Percentiles rank a stretch among this genome's conserved stretches.
These are phyloP conservation scores for Sorghum bicolor DNA, from an alignment of 176 grass and related monocot species.

Conservation along the genomic window DNA sequence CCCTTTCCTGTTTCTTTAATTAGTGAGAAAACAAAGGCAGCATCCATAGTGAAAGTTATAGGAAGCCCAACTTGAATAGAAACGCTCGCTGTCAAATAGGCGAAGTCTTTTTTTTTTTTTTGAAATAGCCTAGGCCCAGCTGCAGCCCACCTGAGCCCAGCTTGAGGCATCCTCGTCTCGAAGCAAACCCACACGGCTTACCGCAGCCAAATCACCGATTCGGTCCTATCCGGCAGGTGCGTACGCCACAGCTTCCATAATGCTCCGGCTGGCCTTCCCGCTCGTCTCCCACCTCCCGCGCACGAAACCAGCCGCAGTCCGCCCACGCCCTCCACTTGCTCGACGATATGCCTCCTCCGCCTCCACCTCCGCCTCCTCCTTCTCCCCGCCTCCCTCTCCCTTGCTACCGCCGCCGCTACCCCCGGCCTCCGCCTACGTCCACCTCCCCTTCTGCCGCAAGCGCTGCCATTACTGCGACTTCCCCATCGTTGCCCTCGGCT, in stretches of 20 bases:
- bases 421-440: conserved; percentile 69
- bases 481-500: conserved; percentile 77
- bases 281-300: conserved; percentile 29
- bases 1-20: too few species aligned
- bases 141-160: too few species aligned
- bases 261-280: conserved; percentile 57
- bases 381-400: neutral
- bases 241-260: neutral
- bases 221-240: neutral
- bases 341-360: conserved; percentile 60
- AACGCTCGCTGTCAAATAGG: too few species aligned
- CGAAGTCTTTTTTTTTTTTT: too few species aligned
- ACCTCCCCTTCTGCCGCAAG: conserved; percentile 87
- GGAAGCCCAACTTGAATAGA: too few species aligned
- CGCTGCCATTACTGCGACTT: conserved; percentile 96
- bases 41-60: too few species aligned
- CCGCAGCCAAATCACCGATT: neutral
- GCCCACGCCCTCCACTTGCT: conserved; percentile 45
- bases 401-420: conserved; percentile 1
- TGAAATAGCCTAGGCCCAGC: too few species aligned
- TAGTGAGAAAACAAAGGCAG: too few species aligned
- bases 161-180: neutral
- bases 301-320: neutral
- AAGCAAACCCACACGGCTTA: neutral
- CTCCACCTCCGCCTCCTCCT: neutral